These are phyloP conservation scores for Giardia duodenalis DNA, from an alignment of 208 protist genomes.

Conservation along the genomic window DNA sequence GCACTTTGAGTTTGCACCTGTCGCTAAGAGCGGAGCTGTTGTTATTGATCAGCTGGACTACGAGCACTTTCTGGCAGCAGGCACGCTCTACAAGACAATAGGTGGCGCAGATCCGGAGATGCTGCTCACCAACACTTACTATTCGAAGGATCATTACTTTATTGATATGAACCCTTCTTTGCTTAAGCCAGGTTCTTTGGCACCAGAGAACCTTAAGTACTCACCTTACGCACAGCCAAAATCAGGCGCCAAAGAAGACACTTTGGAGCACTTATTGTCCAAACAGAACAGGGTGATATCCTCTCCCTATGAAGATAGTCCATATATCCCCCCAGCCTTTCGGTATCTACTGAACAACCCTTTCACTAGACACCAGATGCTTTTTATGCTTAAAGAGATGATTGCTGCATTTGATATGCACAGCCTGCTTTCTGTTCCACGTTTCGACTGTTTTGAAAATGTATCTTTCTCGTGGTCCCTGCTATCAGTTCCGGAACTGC, in stretches of 20 bases:
- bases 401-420: neutral
- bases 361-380: neutral
- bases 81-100: neutral
- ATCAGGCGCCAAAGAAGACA: neutral
- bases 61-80: neutral
- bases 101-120: neutral
- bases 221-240: neutral
- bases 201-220: neutral
- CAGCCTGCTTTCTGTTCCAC: neutral
- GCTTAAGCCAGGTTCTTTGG: neutral
- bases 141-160: neutral
- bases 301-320: neutral
- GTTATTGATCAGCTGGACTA: neutral
- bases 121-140: neutral
- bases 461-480: neutral
- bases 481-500: neutral
- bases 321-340: neutral
- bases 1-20: neutral
- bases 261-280: too few relatives aligned
- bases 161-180: neutral
- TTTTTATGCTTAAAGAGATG: neutral
- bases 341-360: neutral
- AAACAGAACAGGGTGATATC: neutral
- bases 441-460: neutral
- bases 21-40: neutral